Conservation (phyloP, 2,329 filamentous ascomycete species). For the Botrytis galanthina region DNA sequence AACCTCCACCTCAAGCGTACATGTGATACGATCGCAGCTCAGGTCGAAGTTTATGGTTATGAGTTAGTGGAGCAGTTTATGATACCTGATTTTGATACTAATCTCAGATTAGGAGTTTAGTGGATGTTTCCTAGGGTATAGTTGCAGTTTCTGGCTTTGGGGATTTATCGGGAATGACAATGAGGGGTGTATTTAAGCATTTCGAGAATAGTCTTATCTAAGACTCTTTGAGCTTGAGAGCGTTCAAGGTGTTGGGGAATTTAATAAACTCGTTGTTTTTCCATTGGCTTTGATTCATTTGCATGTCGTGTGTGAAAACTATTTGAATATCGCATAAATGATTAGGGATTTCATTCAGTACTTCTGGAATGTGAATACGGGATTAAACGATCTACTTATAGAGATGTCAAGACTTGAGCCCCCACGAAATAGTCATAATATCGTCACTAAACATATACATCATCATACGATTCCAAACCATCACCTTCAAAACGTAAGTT, state of each 20-base stretch:
- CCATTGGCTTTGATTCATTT: not conserved
- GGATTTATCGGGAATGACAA: not conserved
- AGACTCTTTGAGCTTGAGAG: not conserved
- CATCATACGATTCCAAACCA: not conserved
- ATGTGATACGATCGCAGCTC: not conserved
- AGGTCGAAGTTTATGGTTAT: not conserved
- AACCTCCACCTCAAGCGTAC: not conserved
- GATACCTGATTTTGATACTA: not conserved
- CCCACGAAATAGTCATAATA: not conserved
- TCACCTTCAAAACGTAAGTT: too few species aligned
- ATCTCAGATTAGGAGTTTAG: not conserved
- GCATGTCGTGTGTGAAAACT: not conserved
- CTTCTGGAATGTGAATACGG: not conserved
- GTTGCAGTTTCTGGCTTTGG: not conserved
- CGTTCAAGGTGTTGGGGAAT: not conserved
- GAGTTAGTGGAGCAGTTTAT: not conserved
- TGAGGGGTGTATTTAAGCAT: not conserved
- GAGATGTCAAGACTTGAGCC: too few species aligned
- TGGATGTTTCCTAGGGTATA: not conserved
- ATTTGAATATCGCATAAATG: not conserved
- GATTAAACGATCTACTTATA: not conserved
- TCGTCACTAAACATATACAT: not conserved
- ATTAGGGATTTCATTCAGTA: not conserved
- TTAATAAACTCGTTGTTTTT: not conserved
- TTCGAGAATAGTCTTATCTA: fast-evolving